Evolutionary conservation across 2,329 filamentous ascomycete species (phyloP).

Genomic region (Colletotrichum liriopes): DNA sequence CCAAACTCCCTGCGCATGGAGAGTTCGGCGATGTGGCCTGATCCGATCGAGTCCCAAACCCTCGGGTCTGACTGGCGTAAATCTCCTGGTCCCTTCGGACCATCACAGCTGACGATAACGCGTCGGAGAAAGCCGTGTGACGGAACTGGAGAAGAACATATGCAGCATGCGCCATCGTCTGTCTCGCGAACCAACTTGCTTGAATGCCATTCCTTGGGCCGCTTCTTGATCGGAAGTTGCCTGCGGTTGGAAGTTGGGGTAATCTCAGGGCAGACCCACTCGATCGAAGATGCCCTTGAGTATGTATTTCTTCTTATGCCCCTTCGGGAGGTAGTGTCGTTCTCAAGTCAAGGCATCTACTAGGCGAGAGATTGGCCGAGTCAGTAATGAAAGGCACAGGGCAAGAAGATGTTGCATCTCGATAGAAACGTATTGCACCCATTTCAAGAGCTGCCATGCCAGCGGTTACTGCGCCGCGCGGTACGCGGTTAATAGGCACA

Average conservation of each 20-base stretch:
- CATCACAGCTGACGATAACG: background rate
- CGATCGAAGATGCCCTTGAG: background rate
- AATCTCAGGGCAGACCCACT: background rate
- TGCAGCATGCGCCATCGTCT: background rate
- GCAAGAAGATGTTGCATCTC: too few species aligned
- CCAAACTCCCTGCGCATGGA: slow-evolving; percentile 11
- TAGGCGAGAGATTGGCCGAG: too few species aligned
- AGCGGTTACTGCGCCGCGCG: background rate
- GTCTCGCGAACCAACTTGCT: slow-evolving; percentile 3
- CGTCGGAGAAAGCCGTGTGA: background rate
- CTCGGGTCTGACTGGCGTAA: slow-evolving; percentile 7
- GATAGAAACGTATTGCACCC: too few species aligned
- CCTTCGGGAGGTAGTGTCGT: too few species aligned
- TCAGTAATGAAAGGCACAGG: too few species aligned
- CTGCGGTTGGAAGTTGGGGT: background rate
- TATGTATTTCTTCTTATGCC: background rate
- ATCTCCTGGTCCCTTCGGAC: background rate
- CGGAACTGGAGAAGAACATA: background rate
- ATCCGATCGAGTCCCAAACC: background rate
- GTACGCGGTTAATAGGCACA: background rate
- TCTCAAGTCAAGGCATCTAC: too few species aligned
- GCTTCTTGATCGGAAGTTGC: background rate
- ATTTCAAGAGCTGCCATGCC: background rate
- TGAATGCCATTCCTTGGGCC: background rate
- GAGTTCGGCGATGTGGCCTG: slow-evolving; percentile 18